Conservation (phyloP, 305 asterid genomes). For the Fraxinus sp. region DNA sequence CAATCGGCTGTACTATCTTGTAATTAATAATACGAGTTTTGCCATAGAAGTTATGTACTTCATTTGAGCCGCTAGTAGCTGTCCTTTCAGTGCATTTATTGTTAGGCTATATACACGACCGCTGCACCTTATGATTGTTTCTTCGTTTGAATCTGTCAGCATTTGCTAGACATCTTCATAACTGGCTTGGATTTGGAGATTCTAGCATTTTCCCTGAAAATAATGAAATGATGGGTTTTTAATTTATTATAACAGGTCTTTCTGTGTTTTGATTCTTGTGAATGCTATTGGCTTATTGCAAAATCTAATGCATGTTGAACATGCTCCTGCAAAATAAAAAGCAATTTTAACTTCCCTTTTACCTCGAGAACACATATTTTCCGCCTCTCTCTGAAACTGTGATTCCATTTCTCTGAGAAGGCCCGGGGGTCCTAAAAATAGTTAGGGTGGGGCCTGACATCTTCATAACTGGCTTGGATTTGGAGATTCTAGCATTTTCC, state of each 20-base stretch:
- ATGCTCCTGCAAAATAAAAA: background rate
- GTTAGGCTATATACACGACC: background rate
- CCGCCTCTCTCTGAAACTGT: background rate
- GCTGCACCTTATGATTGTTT: background rate
- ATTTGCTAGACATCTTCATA: background rate
- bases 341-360: background rate
- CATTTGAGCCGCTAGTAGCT: background rate
- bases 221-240: background rate
- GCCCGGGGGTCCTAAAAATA: background rate
- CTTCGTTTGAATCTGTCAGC: background rate
- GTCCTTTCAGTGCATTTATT: background rate
- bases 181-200: background rate
- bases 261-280: background rate
- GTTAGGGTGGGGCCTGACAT: no score
- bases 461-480: background rate
- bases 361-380: background rate
- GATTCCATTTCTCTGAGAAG: background rate
- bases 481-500: background rate
- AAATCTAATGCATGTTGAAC: background rate
- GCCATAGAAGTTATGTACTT: background rate
- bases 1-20: background rate
- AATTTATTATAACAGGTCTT: background rate
- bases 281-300: background rate
- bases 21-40: background rate
- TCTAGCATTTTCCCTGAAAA: background rate